phyloP scores from a whole-genome alignment of 306 rosid species.

The Sesbania bispinosa region DNA sequence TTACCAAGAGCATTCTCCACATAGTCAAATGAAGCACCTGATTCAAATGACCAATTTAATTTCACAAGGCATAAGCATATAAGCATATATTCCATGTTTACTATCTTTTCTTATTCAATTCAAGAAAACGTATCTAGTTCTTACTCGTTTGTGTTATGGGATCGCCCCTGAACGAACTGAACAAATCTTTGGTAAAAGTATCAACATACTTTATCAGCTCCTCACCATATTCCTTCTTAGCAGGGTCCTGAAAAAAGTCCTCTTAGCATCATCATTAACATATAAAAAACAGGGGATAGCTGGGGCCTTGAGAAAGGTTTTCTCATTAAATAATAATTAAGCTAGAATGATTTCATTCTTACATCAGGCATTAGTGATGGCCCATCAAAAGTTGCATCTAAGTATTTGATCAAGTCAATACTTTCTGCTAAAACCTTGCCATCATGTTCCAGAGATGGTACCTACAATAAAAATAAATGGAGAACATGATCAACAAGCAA shows the following conservation, averaged over 20 bases:
- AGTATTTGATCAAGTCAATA: conserved; percentile 63
- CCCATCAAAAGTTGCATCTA: conserved; percentile 47
- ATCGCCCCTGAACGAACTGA: conserved; percentile 41
- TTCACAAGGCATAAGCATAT: too few relatives aligned
- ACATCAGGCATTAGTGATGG: conserved; percentile 57
- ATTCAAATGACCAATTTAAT: conserved; percentile 1
- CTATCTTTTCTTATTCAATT: not conserved
- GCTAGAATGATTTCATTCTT: too few relatives aligned
- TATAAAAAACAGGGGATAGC: not conserved
- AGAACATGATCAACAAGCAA: too few relatives aligned
- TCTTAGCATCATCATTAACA: too few relatives aligned
- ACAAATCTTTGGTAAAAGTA: conserved; percentile 35
- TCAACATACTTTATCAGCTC: conserved; percentile 45
- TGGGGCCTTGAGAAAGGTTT: too few relatives aligned
- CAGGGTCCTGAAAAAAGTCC: conserved; percentile 59
- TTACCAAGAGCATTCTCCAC: conserved; percentile 65
- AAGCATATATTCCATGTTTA: too few relatives aligned
- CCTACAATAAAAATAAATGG: conserved; percentile 31
- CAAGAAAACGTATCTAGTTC: conserved; percentile 12
- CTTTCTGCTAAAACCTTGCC: conserved; percentile 76
- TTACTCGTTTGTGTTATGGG: conserved; percentile 37
- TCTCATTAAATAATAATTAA: too few relatives aligned
- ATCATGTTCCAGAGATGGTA: conserved; percentile 74
- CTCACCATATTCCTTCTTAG: conserved; percentile 44
- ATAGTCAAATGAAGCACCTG: conserved; percentile 66